phyloP scores from a whole-genome alignment of 495 filamentous ascomycete genomes.

The Hypoxylon fuscum region DNA sequence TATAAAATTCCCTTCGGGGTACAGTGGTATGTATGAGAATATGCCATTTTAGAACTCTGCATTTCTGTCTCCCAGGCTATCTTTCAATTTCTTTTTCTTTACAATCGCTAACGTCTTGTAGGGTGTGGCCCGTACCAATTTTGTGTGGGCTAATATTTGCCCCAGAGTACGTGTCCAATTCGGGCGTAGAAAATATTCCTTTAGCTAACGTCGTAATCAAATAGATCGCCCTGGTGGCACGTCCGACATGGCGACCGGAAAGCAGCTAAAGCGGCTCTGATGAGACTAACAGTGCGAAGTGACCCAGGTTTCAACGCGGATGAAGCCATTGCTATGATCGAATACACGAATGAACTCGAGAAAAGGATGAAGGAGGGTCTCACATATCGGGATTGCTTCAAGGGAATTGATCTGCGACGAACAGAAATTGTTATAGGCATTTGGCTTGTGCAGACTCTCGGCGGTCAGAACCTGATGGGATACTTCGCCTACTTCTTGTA shows the following conservation, averaged over 20 bases:
- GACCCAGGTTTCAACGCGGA: conserved; percentile 66
- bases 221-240: conserved; percentile 72
- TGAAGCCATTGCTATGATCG: conserved; percentile 76
- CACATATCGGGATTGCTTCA: conserved; percentile 73
- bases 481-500: conserved; percentile 74
- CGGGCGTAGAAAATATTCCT: not conserved
- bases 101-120: no score
- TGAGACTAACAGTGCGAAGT: conserved; percentile 64
- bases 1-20: conserved; percentile 70
- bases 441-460: conserved; percentile 75
- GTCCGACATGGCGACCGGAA: conserved; percentile 65
- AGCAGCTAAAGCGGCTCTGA: conserved; percentile 66
- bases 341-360: conserved; percentile 73
- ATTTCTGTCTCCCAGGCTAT: no score
- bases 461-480: conserved; percentile 72
- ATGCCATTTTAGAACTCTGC: no score
- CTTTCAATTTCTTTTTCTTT: no score
- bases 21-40: no score
- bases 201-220: not conserved
- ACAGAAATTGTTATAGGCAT: conserved; percentile 72
- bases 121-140: conserved; percentile 77
- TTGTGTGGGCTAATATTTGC: conserved; percentile 67
- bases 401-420: conserved; percentile 68
- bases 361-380: conserved; percentile 64
- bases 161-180: conserved; percentile 62